phyloP scores from a whole-genome alignment of 2,329 filamentous ascomycete genomes.

The Monilinia laxa region DNA sequence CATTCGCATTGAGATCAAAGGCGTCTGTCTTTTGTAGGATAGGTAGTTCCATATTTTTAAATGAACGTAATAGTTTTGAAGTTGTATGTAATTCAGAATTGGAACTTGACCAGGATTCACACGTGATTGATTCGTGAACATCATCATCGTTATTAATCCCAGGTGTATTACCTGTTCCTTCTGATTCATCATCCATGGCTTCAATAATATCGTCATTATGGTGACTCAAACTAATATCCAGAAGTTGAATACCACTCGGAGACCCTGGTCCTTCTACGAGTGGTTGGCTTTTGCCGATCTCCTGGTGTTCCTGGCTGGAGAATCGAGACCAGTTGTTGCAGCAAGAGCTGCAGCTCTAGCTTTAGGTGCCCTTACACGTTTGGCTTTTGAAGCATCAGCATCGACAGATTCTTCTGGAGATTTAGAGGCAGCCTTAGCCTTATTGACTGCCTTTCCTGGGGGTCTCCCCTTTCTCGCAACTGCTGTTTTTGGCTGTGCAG shows the following conservation, averaged over 20 bases:
- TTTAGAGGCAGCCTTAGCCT: slow-evolving; percentile 8
- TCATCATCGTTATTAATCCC: slow-evolving; percentile 17
- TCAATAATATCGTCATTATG: neutral
- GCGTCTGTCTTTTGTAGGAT: neutral
- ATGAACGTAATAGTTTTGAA: slow-evolving; percentile 11
- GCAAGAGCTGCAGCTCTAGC: slow-evolving; percentile 24
- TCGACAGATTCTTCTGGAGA: slow-evolving; percentile 26
- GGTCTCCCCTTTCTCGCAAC: neutral
- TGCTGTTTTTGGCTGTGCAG: neutral
- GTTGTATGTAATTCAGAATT: slow-evolving; percentile 24
- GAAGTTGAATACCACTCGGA: slow-evolving; percentile 40
- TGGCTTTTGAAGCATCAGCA: slow-evolving; percentile 27
- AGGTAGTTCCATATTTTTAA: slow-evolving; percentile 5
- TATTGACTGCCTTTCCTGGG: neutral
- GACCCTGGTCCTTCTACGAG: slow-evolving; percentile 39
- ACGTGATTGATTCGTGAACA: slow-evolving; percentile 4
- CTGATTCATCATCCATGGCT: neutral
- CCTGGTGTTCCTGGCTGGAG: slow-evolving; percentile 25
- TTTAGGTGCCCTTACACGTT: slow-evolving; percentile 22
- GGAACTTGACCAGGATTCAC: neutral
- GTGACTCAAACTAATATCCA: slow-evolving; percentile 31
- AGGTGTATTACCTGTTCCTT: neutral
- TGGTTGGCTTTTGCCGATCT: slow-evolving; percentile 39
- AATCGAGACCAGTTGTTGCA: slow-evolving; percentile 15
- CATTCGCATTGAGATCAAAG: neutral